Evolutionary conservation across 805 yeast species (phyloP).

Genomic region (Scheffersomyces lignosus): DNA sequence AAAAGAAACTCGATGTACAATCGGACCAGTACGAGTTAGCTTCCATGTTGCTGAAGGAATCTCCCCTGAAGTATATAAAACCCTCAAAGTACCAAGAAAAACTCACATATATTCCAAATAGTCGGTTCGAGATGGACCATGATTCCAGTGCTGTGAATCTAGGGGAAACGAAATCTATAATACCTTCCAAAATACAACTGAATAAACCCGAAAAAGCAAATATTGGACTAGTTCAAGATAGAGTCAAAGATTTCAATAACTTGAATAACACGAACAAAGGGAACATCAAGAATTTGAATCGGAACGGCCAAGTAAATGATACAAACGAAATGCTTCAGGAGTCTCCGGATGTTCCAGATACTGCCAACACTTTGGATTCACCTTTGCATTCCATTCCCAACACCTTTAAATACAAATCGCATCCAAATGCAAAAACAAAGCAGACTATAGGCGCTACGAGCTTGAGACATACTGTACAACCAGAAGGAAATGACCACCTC

Average conservation of each 20-base stretch:
- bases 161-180: no score
- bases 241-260: no score
- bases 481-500: not conserved
- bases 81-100: not conserved
- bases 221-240: no score
- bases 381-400: conserved; percentile 37
- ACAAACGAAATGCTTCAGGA: not conserved
- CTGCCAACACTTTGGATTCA: no score
- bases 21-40: not conserved
- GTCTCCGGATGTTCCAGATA: conserved; percentile 2
- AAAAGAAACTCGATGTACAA: not conserved
- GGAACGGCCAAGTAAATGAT: conserved; percentile 6
- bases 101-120: not conserved
- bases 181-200: no score
- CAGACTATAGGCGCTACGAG: conserved; percentile 20
- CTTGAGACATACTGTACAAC: not conserved
- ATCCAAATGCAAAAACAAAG: conserved; percentile 45
- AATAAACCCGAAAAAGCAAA: no score
- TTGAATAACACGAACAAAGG: no score
- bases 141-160: not conserved
- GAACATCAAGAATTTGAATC: no score
- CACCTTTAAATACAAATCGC: conserved; percentile 45
- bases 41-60: not conserved
- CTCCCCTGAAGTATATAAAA: not conserved
- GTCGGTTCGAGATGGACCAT: not conserved